A percentile compares a stretch with the other conserved stretches of the same genome.
Evolutionary conservation across 331 rosid species (phyloP).

Genomic region (Saraca asoca): DNA sequence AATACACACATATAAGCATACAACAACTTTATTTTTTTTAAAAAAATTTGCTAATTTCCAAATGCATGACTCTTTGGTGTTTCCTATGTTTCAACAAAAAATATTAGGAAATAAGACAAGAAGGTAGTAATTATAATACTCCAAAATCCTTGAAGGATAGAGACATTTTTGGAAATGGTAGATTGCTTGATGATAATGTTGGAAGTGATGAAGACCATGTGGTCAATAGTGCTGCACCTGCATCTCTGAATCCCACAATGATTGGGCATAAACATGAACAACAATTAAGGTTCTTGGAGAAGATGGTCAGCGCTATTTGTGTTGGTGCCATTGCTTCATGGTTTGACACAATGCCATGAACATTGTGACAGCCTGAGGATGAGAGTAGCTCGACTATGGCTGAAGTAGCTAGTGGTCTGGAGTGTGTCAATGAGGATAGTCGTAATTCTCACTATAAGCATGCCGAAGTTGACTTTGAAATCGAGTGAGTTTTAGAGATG

Average conservation of each 20-base stretch:
- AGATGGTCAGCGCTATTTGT: constrained; percentile 38
- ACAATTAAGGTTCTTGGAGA: constrained; percentile 41
- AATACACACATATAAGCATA: too few species aligned
- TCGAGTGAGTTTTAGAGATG: constrained; percentile 56
- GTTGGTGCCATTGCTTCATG: constrained; percentile 40
- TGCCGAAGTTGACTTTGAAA: constrained; percentile 64
- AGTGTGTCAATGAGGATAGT: constrained; percentile 38
- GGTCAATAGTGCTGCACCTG: constrained; percentile 21
- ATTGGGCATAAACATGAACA: constrained; percentile 31
- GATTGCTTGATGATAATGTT: constrained; percentile 31
- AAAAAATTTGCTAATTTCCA: too few species aligned
- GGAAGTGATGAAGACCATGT: constrained; percentile 41
- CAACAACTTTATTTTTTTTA: too few species aligned
- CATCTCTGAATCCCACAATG: constrained; percentile 27
- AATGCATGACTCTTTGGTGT: too few species aligned
- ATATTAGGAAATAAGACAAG: constrained; percentile 46
- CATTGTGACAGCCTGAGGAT: constrained; percentile 49
- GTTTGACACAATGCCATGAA: constrained; percentile 34
- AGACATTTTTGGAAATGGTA: constrained; percentile 50
- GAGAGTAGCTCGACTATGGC: constrained; percentile 66
- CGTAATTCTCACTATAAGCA: constrained; percentile 76
- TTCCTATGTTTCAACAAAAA: constrained; percentile 67
- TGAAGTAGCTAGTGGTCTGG: constrained; percentile 13
- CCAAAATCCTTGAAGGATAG: constrained; percentile 40
- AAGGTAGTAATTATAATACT: constrained; percentile 25